Conservation (phyloP, 169 alveolate genomes). For the Cryptosporidium ubiquitum region DNA sequence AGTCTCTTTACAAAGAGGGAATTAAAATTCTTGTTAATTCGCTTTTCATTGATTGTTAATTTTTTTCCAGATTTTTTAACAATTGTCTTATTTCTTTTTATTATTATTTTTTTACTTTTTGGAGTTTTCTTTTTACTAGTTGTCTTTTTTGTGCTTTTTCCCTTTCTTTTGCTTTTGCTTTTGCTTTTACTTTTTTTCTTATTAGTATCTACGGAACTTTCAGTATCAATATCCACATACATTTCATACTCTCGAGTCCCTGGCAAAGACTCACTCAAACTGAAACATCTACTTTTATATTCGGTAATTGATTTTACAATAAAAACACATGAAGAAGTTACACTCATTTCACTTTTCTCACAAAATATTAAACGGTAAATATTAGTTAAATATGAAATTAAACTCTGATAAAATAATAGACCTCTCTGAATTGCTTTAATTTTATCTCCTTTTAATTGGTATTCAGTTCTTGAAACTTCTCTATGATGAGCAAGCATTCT, state of each 20-base stretch:
- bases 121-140: background rate
- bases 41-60: background rate
- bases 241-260: background rate
- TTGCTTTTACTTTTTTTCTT: no score
- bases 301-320: background rate
- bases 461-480: no score
- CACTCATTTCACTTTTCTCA: background rate
- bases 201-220: no score
- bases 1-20: background rate
- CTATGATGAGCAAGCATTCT: background rate
- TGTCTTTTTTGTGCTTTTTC: background rate
- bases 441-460: background rate
- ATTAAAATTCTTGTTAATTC: no score
- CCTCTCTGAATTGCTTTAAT: background rate
- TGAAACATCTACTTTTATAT: background rate
- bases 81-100: no score
- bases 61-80: no score
- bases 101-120: no score
- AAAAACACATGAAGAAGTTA: no score
- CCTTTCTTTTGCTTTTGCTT: background rate
- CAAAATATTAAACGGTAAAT: background rate
- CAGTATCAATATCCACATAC: background rate
- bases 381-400: background rate
- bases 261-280: background rate
- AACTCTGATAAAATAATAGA: background rate